A percentile compares a stretch with the other conserved stretches of the same genome.
Evolutionary conservation across 768 basidiomycete species (phyloP).

Genomic region (Paxillus ammoniavirescens): DNA sequence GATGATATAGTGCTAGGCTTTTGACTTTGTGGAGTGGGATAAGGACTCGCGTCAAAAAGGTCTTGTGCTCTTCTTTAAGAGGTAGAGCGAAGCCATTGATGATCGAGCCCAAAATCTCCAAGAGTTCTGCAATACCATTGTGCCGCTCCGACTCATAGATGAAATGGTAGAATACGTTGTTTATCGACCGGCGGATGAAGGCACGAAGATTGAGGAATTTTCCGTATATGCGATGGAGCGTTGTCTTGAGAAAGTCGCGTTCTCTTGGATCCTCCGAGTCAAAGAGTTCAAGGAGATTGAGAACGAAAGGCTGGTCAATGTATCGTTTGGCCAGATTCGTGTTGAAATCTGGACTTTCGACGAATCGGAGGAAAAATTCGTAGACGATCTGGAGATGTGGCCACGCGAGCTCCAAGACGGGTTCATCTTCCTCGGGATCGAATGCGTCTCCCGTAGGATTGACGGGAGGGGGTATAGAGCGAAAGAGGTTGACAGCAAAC

Average conservation of each 20-base stretch:
- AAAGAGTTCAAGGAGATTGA: conserved; percentile 95
- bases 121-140: conserved; percentile 97
- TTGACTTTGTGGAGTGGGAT: conserved; percentile 98
- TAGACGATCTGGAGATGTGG: conserved; percentile 99
- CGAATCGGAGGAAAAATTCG: conserved; percentile 98
- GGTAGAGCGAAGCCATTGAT: conserved; percentile 99
- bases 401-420: conserved; percentile 98
- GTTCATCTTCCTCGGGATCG: conserved; percentile 99
- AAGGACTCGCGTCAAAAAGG: conserved; percentile 89
- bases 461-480: conserved; percentile 98
- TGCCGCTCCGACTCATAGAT: conserved; percentile 98
- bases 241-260: conserved; percentile 99
- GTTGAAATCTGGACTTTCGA: conserved; percentile 97
- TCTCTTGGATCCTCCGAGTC: conserved; percentile 99
- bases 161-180: conserved; percentile 99
- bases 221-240: conserved; percentile 97
- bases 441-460: conserved; percentile 98
- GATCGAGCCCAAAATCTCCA: conserved; percentile 98
- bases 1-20: conserved; percentile 95
- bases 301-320: conserved; percentile 93
- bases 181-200: conserved; percentile 98
- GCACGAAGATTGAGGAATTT: conserved; percentile 99
- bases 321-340: conserved; percentile 96
- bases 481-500: conserved; percentile 98
- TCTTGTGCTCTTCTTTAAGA: conserved; percentile 99